A percentile compares a stretch with the other conserved stretches of the same genome.
Conservation (phyloP, 768 basidiomycete genomes). For the Trametes sanguinea region DNA sequence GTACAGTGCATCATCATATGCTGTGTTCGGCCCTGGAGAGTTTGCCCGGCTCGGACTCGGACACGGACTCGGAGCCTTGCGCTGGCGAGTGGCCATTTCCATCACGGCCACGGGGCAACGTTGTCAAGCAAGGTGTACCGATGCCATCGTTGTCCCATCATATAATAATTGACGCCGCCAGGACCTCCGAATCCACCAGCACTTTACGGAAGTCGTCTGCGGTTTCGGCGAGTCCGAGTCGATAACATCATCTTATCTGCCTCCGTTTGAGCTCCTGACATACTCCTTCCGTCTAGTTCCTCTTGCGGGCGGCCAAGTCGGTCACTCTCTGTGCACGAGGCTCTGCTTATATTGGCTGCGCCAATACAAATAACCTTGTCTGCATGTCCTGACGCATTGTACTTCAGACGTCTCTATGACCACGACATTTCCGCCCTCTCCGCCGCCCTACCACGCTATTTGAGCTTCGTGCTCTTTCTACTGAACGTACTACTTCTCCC, state of each 20-base stretch:
- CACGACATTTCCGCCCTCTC: constrained; percentile 22
- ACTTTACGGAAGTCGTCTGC: constrained; percentile 25
- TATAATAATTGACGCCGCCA: constrained; percentile 16
- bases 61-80: neutral
- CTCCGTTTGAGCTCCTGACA: constrained; percentile 25
- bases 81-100: too few species aligned
- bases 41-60: constrained; percentile 10
- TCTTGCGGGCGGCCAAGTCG: constrained; percentile 26
- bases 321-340: constrained; percentile 29
- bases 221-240: constrained; percentile 18
- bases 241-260: constrained; percentile 33
- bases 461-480: constrained; percentile 16
- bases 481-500: constrained; percentile 3
- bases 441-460: constrained; percentile 18
- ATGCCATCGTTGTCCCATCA: constrained; percentile 27
- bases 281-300: constrained; percentile 27
- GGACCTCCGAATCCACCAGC: constrained; percentile 13
- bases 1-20: neutral
- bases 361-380: constrained; percentile 24
- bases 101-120: constrained; percentile 22
- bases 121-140: constrained; percentile 29
- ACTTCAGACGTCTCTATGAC: constrained; percentile 26
- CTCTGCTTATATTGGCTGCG: constrained; percentile 19
- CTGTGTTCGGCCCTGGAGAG: constrained; percentile 22
- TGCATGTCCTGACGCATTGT: constrained; percentile 14